phyloP scores from a whole-genome alignment of 495 filamentous ascomycete genomes.

The Sporormia fimetaria region DNA sequence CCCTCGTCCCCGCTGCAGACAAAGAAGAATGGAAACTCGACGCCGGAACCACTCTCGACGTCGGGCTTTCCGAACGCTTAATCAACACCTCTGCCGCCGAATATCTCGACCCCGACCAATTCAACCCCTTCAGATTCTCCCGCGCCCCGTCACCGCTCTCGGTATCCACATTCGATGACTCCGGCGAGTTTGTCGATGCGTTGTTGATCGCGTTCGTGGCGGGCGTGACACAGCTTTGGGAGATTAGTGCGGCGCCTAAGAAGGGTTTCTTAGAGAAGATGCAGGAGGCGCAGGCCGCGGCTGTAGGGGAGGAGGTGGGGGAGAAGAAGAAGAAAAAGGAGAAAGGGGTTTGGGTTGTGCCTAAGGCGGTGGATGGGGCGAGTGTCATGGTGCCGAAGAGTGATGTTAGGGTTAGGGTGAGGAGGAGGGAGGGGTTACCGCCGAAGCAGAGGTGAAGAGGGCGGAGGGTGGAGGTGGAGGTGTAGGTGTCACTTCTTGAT shows the following conservation, averaged over 20 bases:
- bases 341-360: slow-evolving; percentile 26
- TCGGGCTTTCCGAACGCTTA: slow-evolving; percentile 12
- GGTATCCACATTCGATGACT: background rate
- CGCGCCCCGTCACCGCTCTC: background rate
- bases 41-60: slow-evolving; percentile 11
- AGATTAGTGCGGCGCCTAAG: slow-evolving; percentile 14
- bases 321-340: slow-evolving; percentile 14
- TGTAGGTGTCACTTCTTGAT: too few relatives aligned
- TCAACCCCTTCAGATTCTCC: slow-evolving; percentile 10
- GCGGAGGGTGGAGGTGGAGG: background rate
- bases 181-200: slow-evolving; percentile 2
- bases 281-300: slow-evolving; percentile 18
- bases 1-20: background rate
- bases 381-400: slow-evolving; percentile 27
- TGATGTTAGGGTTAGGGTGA: slow-evolving; percentile 28
- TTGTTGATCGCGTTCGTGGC: slow-evolving; percentile 9
- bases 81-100: slow-evolving; percentile 17
- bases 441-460: slow-evolving; percentile 3
- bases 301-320: slow-evolving; percentile 22
- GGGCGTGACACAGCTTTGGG: slow-evolving; percentile 17
- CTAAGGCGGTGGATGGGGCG: slow-evolving; percentile 25
- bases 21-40: slow-evolving; percentile 8
- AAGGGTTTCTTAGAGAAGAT: slow-evolving; percentile 14
- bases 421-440: slow-evolving; percentile 17
- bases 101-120: slow-evolving; percentile 5